These are phyloP conservation scores for Lonicera japonica DNA, from an alignment of 129 eudicot genomes.

Conservation along the genomic window DNA sequence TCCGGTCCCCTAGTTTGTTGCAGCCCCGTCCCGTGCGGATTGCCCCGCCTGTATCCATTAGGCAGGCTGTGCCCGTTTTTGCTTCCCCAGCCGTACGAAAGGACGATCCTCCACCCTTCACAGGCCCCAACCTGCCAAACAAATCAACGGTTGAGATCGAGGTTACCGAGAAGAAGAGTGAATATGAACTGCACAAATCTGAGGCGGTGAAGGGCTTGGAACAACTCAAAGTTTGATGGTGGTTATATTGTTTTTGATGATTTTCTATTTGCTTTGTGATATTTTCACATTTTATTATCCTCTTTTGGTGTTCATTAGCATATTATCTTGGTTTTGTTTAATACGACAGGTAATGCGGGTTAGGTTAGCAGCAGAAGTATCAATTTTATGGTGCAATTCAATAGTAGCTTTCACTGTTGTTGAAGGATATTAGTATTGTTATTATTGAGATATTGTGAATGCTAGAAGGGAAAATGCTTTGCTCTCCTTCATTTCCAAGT, in stretches of 20 bases:
- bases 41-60: conserved; percentile 56
- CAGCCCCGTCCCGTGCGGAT: conserved; percentile 17
- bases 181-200: conserved; percentile 18
- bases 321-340: neutral
- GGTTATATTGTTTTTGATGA: too few species aligned
- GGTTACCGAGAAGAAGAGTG: neutral
- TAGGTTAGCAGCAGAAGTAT: neutral
- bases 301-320: conserved; percentile 14
- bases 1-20: neutral
- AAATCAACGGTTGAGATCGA: neutral
- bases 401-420: neutral
- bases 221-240: conserved; percentile 45
- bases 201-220: conserved; percentile 44
- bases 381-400: neutral
- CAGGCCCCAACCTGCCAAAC: neutral
- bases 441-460: neutral
- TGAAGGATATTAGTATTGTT: neutral
- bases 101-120: conserved; percentile 7
- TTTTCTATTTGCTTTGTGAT: neutral
- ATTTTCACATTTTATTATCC: neutral
- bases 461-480: neutral
- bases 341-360: neutral
- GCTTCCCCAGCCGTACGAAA: conserved; percentile 37
- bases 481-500: too few species aligned
- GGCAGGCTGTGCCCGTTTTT: conserved; percentile 57